A percentile compares a stretch with the other conserved stretches of the same genome.
Evolutionary conservation across 2,329 filamentous ascomycete genomes (phyloP).

Genomic region (Colletotrichum liriopes): DNA sequence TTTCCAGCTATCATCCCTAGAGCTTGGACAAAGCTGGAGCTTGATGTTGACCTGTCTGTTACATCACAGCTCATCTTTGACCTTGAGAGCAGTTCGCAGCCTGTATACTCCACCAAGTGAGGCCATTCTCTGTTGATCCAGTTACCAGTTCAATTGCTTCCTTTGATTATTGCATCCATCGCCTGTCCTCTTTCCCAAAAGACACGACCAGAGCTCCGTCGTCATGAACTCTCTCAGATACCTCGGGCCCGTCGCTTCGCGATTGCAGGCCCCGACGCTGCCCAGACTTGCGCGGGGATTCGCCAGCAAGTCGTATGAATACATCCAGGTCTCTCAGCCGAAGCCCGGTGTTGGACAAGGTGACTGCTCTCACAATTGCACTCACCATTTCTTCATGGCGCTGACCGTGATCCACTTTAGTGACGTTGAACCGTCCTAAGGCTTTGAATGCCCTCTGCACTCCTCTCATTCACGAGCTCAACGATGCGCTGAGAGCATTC

Average conservation of each 20-base stretch:
- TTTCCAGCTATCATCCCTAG: constrained; percentile 47
- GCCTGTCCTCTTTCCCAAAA: background rate
- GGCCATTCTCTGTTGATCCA: background rate
- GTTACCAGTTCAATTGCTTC: constrained; percentile 3
- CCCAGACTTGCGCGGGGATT: constrained; percentile 71
- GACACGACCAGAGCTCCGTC: constrained; percentile 32
- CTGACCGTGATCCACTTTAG: constrained; percentile 61
- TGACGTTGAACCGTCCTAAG: constrained; percentile 94
- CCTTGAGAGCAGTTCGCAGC: background rate
- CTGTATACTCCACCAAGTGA: constrained; percentile 22
- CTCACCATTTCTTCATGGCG: constrained; percentile 26
- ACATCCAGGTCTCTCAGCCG: constrained; percentile 85
- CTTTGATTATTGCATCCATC: background rate
- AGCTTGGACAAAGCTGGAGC: constrained; percentile 30
- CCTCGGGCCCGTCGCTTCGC: constrained; percentile 73
- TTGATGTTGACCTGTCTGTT: constrained; percentile 31
- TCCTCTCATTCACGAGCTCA: constrained; percentile 91
- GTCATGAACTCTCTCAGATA: constrained; percentile 70
- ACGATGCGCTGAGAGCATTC: constrained; percentile 80
- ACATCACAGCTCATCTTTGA: constrained; percentile 19
- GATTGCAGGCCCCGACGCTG: constrained; percentile 71
- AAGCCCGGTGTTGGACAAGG: constrained; percentile 92
- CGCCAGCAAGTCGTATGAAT: constrained; percentile 76
- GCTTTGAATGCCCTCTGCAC: constrained; percentile 95
- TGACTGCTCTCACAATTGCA: constrained; percentile 58